Base-by-base conservation (phyloP, 768 basidiomycete species). In the Rickenella mellea region DNA sequence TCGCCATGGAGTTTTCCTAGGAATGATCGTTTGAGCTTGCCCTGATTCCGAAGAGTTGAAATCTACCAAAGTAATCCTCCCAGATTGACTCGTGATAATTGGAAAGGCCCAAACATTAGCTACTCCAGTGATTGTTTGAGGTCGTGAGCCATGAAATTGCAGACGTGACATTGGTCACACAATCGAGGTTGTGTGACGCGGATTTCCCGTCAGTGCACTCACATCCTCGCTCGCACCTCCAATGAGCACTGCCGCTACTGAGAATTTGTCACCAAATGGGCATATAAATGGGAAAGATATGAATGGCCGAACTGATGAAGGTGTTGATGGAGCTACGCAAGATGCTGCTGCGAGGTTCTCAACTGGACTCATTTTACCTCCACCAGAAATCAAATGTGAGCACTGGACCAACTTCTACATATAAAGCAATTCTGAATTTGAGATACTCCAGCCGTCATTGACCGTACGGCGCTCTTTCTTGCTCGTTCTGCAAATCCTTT, bases 1-100 rank as follows among this genome's bases (percentile, higher is more conserved):
- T 56, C 87, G 83, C 89, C 89, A 97, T 39, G 94, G 93, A 12
- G 73, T 78, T 68, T 97, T 97, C 93, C 93, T 97, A 55, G 2
- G 11, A 39, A 17, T 7, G 24, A 17, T n/a, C 50, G 26, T 52
- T 22, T 42, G 39, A 25, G 19, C 37, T 35, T 30, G n/a, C 2
- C 24, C n/a, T 20, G 22, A 24, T 1, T 5, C 26, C 21, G 30
- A 14, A 43, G 27, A 25, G 22, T 17, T 29, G 27, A 47, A 21
- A 27, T 71, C 41, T 48, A 91, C 93, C 93, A 96, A 44, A 96
- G 71, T 38, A 97, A 77, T 61, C 93, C 93, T 29, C 80, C 71
- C 27, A 71, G 67, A 49, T 70, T 75, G 49, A 78, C 72, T 53
- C 71, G 69, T 22, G 82, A 76, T 37, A 77, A 71, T 57, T 80